Percentiles rank a stretch among this genome's conserved stretches.
These are phyloP conservation scores for Pythium apleroticum DNA, from an alignment of 352 stramenopile species.

Conservation along the genomic window DNA sequence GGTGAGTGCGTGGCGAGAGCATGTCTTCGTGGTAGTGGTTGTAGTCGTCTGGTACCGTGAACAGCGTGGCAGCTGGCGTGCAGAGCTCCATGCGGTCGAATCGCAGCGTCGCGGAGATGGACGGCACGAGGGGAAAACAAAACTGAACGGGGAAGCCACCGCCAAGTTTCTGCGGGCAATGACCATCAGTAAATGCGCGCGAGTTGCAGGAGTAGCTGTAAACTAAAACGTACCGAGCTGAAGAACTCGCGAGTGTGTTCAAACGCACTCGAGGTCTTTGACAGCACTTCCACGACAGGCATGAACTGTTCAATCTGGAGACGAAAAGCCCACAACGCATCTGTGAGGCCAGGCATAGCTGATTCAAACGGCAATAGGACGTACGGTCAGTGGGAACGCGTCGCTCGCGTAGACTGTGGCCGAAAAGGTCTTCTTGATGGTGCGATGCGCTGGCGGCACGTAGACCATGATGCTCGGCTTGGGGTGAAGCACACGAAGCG, in stretches of 20 bases:
- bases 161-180: slow-evolving; percentile 44
- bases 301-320: slow-evolving; percentile 56
- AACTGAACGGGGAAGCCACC: slow-evolving; percentile 74
- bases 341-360: not conserved
- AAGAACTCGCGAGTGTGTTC: slow-evolving; percentile 67
- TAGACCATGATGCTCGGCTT: slow-evolving; percentile 55
- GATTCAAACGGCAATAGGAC: slow-evolving; percentile 6
- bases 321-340: not conserved
- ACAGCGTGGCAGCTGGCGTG: slow-evolving; percentile 33
- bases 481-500: slow-evolving; percentile 36
- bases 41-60: slow-evolving; percentile 41
- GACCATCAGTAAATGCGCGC: too few relatives aligned
- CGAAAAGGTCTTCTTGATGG: slow-evolving; percentile 55
- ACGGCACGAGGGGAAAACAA: slow-evolving; percentile 64
- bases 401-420: slow-evolving; percentile 62
- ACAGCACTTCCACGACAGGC: slow-evolving; percentile 65
- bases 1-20: slow-evolving; percentile 54
- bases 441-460: slow-evolving; percentile 41
- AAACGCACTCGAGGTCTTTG: slow-evolving; percentile 64
- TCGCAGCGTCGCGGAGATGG: slow-evolving; percentile 57
- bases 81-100: slow-evolving; percentile 50
- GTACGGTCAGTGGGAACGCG: slow-evolving; percentile 55
- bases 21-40: slow-evolving; percentile 37
- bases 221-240: slow-evolving; percentile 38
- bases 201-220: too few relatives aligned